Conservation (phyloP, 805 yeast species). For the Kodamaea lidongshanica region DNA sequence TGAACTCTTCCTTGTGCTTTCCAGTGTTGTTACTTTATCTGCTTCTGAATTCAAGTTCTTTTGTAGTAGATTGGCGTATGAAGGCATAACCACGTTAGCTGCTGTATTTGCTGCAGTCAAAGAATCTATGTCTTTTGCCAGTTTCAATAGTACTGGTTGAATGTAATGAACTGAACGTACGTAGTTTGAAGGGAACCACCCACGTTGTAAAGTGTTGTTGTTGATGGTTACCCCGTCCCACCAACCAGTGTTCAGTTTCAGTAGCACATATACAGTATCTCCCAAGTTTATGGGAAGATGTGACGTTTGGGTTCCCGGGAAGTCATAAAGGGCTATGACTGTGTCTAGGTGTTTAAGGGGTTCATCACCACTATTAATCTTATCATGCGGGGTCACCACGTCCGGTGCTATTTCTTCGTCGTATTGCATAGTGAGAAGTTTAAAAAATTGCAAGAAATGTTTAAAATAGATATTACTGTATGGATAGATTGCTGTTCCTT, state of each 20-base stretch:
- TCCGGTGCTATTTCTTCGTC: slow-evolving; percentile 40
- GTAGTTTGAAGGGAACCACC: slow-evolving; percentile 80
- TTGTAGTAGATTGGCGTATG: slow-evolving; percentile 32
- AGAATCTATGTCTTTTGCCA: slow-evolving; percentile 36
- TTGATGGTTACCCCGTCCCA: slow-evolving; percentile 67
- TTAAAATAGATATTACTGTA: too few species aligned
- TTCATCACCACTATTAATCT: slow-evolving; percentile 14
- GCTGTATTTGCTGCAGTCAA: slow-evolving; percentile 43
- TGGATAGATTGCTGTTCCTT: too few species aligned
- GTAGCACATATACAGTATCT: slow-evolving; percentile 64
- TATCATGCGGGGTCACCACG: slow-evolving; percentile 26
- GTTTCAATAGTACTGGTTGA: slow-evolving; percentile 34
- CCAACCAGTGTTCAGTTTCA: slow-evolving; percentile 66
- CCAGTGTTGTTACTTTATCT: slow-evolving; percentile 26
- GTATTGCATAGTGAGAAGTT: too few species aligned
- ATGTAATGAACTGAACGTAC: slow-evolving; percentile 43
- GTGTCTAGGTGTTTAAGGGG: slow-evolving; percentile 44
- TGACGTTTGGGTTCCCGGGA: slow-evolving; percentile 46
- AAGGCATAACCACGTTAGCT: slow-evolving; percentile 40
- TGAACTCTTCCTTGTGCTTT: slow-evolving; percentile 40
- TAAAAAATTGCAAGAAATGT: too few species aligned
- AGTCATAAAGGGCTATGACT: slow-evolving; percentile 53
- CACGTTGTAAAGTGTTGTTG: slow-evolving; percentile 46
- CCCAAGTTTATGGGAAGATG: slow-evolving; percentile 54
- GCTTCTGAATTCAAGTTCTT: slow-evolving; percentile 27